A percentile compares a stretch with the other conserved stretches of the same genome.
Evolutionary conservation across 768 basidiomycete species (phyloP).

Genomic region (Lactifluus piperatus): DNA sequence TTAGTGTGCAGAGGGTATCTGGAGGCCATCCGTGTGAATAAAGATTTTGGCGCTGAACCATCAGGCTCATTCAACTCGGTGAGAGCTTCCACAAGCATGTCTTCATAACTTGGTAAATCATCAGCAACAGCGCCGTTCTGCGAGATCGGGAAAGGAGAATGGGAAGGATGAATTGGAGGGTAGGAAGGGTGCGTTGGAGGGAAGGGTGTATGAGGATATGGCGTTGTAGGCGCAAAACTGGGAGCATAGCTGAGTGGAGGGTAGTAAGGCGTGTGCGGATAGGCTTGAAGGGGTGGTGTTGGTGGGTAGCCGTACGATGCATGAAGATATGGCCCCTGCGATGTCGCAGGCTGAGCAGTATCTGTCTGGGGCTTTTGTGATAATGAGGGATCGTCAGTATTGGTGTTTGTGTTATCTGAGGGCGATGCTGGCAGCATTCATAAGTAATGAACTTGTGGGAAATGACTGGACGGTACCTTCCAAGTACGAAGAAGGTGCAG

Average conservation of each 20-base stretch:
- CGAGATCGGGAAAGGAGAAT: slow-evolving; percentile 19
- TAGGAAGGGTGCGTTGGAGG: slow-evolving; percentile 26
- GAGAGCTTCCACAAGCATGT: slow-evolving; percentile 83
- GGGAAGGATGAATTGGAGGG: slow-evolving; percentile 23
- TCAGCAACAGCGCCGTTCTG: slow-evolving; percentile 25
- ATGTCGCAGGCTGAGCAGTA: neutral
- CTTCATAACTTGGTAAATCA: slow-evolving; percentile 83
- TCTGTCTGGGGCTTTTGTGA: neutral
- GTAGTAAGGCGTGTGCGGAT: slow-evolving; percentile 65
- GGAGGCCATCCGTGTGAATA: slow-evolving; percentile 79
- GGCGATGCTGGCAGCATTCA: neutral
- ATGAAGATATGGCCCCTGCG: slow-evolving; percentile 35
- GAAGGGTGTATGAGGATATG: slow-evolving; percentile 31
- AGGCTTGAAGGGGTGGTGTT: slow-evolving; percentile 36
- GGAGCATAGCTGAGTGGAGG: slow-evolving; percentile 35
- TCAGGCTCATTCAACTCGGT: slow-evolving; percentile 58
- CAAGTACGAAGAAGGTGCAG: slow-evolving; percentile 18
- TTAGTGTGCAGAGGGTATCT: slow-evolving; percentile 81
- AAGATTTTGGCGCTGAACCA: slow-evolving; percentile 72
- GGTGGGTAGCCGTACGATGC: slow-evolving; percentile 46
- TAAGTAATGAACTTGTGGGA: slow-evolving; percentile 22
- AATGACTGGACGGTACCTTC: slow-evolving; percentile 1
- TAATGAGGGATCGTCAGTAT: neutral
- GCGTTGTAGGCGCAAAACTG: slow-evolving; percentile 26
- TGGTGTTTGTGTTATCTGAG: neutral